Base-by-base conservation (phyloP, 164 flowering plant species). In the Aristolochia californica region DNA sequence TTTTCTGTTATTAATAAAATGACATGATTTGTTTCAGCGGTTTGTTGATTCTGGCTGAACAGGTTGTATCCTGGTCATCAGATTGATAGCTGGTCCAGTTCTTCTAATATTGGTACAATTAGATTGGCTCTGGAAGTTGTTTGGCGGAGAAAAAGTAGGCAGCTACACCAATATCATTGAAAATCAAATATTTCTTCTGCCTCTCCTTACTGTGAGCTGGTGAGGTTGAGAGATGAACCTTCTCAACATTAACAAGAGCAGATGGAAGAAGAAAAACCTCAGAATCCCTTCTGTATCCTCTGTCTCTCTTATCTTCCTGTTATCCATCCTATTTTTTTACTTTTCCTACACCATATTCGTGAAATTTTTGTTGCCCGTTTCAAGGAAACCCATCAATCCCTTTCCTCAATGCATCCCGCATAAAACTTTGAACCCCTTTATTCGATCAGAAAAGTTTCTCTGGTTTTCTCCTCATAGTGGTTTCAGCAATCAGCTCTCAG, bases 391-490 rank as follows among this genome's bases (percentile, higher is more conserved):
- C 55, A 43, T 30, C 8, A 22, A 43, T 34, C 70, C 51, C 25
- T 24, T 43, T 40, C 63, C 69, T 25, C 80, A 59, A 48, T 74
- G 76, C 63, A 18, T 51, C 26, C 9, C 20, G 8, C 16, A 38
- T 16, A 18, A 26, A 47, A 51, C 54, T 59, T 48, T 45, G 27
- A 22, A 16, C 17, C 48, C 43, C 21, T 8, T 64, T 14, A 45
- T 56, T 11, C 2, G 24, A 25, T 75, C 71, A 12, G 75, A 81
- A 48, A 82, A 58, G 48, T 87, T 83, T 68, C 65, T 90, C 7
- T 84, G 76, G 77, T 93, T 77, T 62, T 84, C 99, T 1, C 97
- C 97, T 0, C 96, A 93, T 72, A 93, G 99, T 54, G 97, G 99
- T 16, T 93, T 93, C 79, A 87, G 87, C 78, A 93, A 93, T 70